phyloP scores from a whole-genome alignment of 2,329 filamentous ascomycete species.

The Aspergillus clavatus region DNA sequence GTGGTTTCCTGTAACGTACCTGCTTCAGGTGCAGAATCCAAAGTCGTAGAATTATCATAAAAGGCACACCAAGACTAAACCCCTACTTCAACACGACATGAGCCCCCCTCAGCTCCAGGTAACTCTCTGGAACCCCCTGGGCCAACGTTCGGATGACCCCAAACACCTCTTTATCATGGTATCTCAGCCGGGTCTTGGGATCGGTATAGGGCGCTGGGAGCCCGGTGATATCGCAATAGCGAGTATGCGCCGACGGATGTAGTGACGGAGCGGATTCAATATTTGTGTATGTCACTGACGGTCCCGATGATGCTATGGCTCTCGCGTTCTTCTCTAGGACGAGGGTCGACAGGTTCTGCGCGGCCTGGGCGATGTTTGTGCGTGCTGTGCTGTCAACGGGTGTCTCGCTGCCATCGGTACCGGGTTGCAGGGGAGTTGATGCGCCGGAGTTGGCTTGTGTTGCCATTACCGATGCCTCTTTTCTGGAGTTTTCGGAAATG shows the following conservation, averaged over 20 bases:
- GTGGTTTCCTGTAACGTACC: conserved; percentile 2
- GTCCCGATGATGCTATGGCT: conserved; percentile 50
- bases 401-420: conserved; percentile 40
- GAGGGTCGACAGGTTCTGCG: conserved; percentile 77
- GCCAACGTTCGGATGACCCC: conserved; percentile 72
- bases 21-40: neutral
- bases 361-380: conserved; percentile 79
- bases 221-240: conserved; percentile 95
- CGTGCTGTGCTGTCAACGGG: conserved; percentile 42
- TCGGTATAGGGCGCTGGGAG: conserved; percentile 88
- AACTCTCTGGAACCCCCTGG: conserved; percentile 79
- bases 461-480: conserved; percentile 81
- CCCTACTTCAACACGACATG: conserved; percentile 82
- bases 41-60: neutral
- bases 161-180: conserved; percentile 92
- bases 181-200: conserved; percentile 88
- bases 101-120: conserved; percentile 82
- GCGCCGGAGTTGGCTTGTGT: conserved; percentile 78
- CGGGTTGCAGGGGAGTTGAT: conserved; percentile 57
- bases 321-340: conserved; percentile 74
- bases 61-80: neutral
- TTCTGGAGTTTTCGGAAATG: conserved; percentile 78
- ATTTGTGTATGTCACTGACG: conserved; percentile 85
- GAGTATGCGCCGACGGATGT: conserved; percentile 69
- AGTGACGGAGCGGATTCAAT: conserved; percentile 91